Percentiles rank a stretch among this genome's conserved stretches.
Conservation (phyloP, 306 rosid species). For the Quercus variabilis region DNA sequence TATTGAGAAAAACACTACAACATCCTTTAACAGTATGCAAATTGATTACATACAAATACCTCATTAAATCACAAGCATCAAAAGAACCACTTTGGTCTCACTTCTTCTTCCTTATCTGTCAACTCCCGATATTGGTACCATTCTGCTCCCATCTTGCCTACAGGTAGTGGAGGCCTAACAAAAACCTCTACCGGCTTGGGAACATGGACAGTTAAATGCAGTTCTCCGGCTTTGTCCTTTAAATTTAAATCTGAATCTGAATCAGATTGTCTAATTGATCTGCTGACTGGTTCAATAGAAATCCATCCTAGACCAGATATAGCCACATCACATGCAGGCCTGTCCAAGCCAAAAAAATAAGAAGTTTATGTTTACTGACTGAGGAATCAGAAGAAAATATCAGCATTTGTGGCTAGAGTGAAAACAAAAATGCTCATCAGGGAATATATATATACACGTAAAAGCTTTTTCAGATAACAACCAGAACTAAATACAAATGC, state of each 20-base stretch:
- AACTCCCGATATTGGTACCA: slow-evolving; percentile 78
- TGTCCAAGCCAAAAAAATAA: slow-evolving; percentile 32
- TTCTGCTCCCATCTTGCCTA: slow-evolving; percentile 70
- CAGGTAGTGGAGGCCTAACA: slow-evolving; percentile 75
- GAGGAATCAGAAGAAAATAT: background rate
- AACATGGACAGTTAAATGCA: slow-evolving; percentile 57
- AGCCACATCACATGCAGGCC: slow-evolving; percentile 96
- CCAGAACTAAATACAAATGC: background rate
- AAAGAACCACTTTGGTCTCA: slow-evolving; percentile 78
- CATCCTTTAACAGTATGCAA: background rate
- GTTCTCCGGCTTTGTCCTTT: slow-evolving; percentile 35
- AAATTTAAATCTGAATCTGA: slow-evolving; percentile 26
- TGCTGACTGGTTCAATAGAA: slow-evolving; percentile 51
- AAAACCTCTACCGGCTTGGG: slow-evolving; percentile 83
- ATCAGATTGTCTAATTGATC: slow-evolving; percentile 18
- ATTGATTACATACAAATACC: background rate
- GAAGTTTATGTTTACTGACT: background rate
- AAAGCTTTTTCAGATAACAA: background rate
- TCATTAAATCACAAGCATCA: slow-evolving; percentile 28
- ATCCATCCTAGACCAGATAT: slow-evolving; percentile 97
- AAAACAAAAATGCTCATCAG: background rate
- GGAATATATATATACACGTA: too few species aligned
- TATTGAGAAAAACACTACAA: too few species aligned
- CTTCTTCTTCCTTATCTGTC: slow-evolving; percentile 72
- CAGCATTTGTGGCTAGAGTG: background rate